Evolutionary conservation across 140 eudicot species (phyloP).

Genomic region (Oenanthe javanica): DNA sequence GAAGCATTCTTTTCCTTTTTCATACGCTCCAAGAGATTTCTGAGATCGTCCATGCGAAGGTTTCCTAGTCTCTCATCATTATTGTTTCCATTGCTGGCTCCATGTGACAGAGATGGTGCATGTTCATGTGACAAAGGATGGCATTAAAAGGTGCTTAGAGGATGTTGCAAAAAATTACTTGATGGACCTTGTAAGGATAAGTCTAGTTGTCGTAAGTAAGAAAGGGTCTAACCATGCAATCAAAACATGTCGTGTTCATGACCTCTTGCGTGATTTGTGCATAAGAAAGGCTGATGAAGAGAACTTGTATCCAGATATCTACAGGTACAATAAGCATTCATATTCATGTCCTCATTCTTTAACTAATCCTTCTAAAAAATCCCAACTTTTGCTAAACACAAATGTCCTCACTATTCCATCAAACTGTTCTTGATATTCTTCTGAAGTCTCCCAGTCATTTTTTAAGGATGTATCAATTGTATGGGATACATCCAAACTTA

Average conservation of each 20-base stretch:
- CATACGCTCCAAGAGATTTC: no score
- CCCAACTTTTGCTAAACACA: neutral
- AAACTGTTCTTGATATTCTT: constrained; percentile 7
- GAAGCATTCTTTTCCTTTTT: no score
- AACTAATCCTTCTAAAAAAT: neutral
- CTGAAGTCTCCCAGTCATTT: constrained; percentile 10
- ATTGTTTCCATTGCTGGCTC: no score
- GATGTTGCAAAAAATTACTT: neutral
- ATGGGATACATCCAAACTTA: constrained; percentile 15
- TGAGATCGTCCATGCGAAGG: no score
- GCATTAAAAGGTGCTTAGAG: neutral
- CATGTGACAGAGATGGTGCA: no score
- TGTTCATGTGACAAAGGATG: no score
- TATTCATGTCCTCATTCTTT: neutral
- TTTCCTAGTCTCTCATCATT: no score
- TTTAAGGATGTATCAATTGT: neutral
- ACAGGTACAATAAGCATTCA: neutral
- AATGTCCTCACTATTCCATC: neutral
- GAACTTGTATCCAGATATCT: neutral
- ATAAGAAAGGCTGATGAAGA: neutral
- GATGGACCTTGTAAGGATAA: neutral
- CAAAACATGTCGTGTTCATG: neutral
- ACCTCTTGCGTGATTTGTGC: constrained; percentile 1
- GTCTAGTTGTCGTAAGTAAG: neutral
- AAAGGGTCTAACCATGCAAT: neutral